These are phyloP conservation scores for Monosporascus sp. DNA, from an alignment of 2,329 filamentous ascomycete species.

Conservation along the genomic window DNA sequence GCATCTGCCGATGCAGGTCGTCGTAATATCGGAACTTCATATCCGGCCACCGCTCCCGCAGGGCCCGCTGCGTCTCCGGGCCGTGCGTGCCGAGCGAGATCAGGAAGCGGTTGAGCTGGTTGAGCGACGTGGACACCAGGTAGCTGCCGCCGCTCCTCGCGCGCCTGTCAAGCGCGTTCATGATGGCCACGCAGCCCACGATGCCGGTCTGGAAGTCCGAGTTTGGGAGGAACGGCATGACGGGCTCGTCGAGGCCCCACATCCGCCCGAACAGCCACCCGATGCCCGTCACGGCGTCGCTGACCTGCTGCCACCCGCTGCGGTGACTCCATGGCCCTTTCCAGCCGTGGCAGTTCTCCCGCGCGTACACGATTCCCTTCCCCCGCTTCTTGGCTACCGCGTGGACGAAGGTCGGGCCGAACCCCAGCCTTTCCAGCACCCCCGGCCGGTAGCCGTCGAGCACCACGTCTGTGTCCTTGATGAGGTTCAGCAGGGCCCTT, in stretches of 20 bases:
- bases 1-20: constrained; percentile 25
- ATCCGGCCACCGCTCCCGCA: constrained; percentile 21
- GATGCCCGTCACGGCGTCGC: constrained; percentile 23
- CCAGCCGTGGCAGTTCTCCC: constrained; percentile 33
- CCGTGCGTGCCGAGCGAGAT: constrained; percentile 23
- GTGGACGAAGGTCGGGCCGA: constrained; percentile 20
- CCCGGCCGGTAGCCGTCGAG: constrained; percentile 31
- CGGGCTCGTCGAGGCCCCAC: constrained; percentile 22
- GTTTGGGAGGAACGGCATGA: constrained; percentile 26
- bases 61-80: constrained; percentile 14
- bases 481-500: constrained; percentile 13
- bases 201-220: constrained; percentile 27
- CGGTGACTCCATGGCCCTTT: constrained; percentile 26
- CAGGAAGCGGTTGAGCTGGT: constrained; percentile 25
- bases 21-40: constrained; percentile 24
- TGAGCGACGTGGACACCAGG: constrained; percentile 25
- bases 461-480: constrained; percentile 28
- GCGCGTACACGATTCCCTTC: constrained; percentile 26
- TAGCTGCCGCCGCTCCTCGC: constrained; percentile 21
- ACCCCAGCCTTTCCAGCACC: constrained; percentile 25
- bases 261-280: constrained; percentile 25
- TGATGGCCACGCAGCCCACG: constrained; percentile 22
- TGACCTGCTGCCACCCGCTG: constrained; percentile 30
- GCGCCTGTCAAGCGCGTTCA: constrained; percentile 21
- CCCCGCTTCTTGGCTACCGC: constrained; percentile 20